Base-by-base conservation (phyloP, 108 stramenopile genomes). In the Cyclotella choctawhatcheeana region DNA sequence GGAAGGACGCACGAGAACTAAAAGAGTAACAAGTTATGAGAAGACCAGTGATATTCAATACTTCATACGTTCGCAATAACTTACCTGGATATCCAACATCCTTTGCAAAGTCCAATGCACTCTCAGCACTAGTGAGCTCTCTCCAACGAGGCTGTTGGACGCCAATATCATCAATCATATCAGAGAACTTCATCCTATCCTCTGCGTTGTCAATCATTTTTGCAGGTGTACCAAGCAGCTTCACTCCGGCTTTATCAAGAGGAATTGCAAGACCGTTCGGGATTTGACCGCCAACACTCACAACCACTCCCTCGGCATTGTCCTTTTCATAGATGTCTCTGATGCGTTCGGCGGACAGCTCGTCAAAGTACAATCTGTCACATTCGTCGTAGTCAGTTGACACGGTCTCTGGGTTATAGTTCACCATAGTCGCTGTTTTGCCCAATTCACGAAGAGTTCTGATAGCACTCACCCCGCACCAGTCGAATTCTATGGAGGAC, bases 321-420 rank as follows among this genome's bases (percentile, higher is more conserved):
- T 99, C 98, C 60, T 81, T 82, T 69, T 94, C 77, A 82, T 98
- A 99, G 70, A 99, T 96, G 74, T 99, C 98, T 30, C 97, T 69
- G 21, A 98, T 95, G 29, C 98, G 94, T 74, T 99, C 98, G 18
- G 82, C 69, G 61, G 86, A 90, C 67, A 99, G 86, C 77, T 99
- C 98, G 68, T 99, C 98, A 66, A 99, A 99, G 89, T 99, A 99
- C 31, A 99, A 85, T 52, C 95, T 89, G 76, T 99, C 98, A 83
- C 97, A 97, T 80, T 99, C 98, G 71, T 99, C 98, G 68, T 98
- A 99, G 83, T 99, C 98, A 20, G 98, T 99, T 3, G 95, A 96
- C n/a, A 99, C 98, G 48, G 98, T 99, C 72, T 99, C 98, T 21
- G 98, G 98, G 91, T 99, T 99, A 87, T 98, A 98, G 89, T 99